phyloP scores from a whole-genome alignment of 495 filamentous ascomycete species.

The Trichoderma virens region DNA sequence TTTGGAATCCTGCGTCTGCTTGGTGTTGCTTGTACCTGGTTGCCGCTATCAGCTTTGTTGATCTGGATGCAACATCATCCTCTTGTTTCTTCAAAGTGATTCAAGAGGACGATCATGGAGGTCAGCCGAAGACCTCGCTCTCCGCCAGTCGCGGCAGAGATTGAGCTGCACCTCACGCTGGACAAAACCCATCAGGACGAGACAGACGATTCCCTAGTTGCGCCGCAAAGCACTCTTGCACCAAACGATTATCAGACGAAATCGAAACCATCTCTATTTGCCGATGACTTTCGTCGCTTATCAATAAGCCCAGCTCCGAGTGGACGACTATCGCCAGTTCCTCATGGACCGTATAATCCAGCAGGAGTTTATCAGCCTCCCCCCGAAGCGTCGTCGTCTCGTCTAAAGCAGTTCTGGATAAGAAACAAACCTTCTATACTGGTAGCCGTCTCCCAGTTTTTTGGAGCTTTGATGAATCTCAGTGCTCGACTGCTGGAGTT shows the following conservation, averaged over 20 bases:
- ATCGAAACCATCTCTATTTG: background rate
- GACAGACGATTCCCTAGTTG: background rate
- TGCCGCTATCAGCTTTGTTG: background rate
- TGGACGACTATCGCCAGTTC: background rate
- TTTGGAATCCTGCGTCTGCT: background rate
- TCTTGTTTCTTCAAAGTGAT: background rate
- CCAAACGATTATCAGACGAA: background rate
- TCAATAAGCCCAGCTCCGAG: conserved; percentile 2
- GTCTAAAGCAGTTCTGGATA: conserved; percentile 21
- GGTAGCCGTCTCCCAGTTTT: conserved; percentile 71
- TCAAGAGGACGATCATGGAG: background rate
- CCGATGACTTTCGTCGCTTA: background rate
- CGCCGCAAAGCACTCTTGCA: background rate
- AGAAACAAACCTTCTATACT: conserved; percentile 68
- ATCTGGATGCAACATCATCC: background rate
- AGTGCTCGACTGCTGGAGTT: conserved; percentile 71
- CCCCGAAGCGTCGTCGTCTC: conserved; percentile 2
- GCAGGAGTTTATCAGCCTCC: background rate
- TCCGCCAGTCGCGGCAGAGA: background rate
- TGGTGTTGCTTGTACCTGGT: background rate
- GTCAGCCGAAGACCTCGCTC: background rate
- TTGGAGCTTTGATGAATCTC: conserved; percentile 84
- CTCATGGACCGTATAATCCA: conserved; percentile 9
- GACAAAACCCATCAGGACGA: background rate
- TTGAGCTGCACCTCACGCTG: background rate